A percentile compares a stretch with the other conserved stretches of the same genome.
These are phyloP conservation scores for Suhomyces ambrosiae DNA, from an alignment of 1,139 yeast species.

Conservation along the genomic window DNA sequence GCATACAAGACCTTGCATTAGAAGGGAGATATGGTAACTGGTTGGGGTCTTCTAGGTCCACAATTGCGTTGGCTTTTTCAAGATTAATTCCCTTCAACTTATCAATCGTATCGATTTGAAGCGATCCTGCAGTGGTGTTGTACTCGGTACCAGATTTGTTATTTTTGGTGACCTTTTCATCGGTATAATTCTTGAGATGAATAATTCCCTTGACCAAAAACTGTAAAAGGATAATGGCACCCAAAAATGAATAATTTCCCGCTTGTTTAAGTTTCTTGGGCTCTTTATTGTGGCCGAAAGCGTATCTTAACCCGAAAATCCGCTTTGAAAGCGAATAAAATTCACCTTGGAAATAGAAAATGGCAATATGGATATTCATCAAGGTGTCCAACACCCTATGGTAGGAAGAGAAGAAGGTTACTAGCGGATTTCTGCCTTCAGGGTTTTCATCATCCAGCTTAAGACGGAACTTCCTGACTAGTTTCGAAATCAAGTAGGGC, in stretches of 20 bases:
- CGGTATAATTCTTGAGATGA: slow-evolving; percentile 33
- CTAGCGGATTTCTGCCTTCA: slow-evolving; percentile 10
- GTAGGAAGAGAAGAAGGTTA: slow-evolving; percentile 37
- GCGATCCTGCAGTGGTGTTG: background rate
- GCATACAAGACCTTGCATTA: slow-evolving; percentile 72
- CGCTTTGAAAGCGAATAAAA: slow-evolving; percentile 80
- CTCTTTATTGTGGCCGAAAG: slow-evolving; percentile 63
- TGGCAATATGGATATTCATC: slow-evolving; percentile 71
- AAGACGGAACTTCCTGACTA: slow-evolving; percentile 30
- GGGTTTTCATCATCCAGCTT: slow-evolving; percentile 23
- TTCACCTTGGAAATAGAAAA: slow-evolving; percentile 79
- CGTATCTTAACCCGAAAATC: slow-evolving; percentile 77
- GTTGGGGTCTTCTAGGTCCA: slow-evolving; percentile 59
- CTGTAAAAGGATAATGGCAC: slow-evolving; percentile 67
- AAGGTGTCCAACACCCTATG: slow-evolving; percentile 51
- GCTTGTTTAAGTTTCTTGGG: slow-evolving; percentile 40
- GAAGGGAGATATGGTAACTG: slow-evolving; percentile 71
- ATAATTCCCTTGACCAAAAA: slow-evolving; percentile 49
- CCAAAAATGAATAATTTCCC: slow-evolving; percentile 78
- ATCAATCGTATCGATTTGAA: slow-evolving; percentile 12
- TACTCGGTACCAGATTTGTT: too few species aligned
- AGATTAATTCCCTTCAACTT: slow-evolving; percentile 13
- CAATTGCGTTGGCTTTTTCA: background rate
- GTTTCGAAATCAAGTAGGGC: slow-evolving; percentile 52
- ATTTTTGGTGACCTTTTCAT: slow-evolving; percentile 15